Evolutionary conservation across 495 filamentous ascomycete species (phyloP).

Genomic region (Haplographium delicatum): DNA sequence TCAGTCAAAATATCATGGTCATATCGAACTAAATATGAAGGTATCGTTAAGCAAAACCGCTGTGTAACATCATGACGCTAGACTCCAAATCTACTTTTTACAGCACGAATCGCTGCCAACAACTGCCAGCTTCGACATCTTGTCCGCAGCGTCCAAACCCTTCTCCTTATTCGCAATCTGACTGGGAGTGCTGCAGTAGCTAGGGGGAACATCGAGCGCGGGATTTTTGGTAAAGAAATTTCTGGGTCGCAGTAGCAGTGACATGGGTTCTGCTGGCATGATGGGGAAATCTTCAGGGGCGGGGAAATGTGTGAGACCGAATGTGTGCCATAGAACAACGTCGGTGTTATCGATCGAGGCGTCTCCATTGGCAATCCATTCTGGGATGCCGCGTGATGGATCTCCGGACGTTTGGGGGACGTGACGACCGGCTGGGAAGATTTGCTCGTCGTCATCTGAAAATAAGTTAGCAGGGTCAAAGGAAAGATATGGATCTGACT

Average conservation of each 20-base stretch:
- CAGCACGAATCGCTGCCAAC: constrained; percentile 29
- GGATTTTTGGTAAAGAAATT: constrained; percentile 89
- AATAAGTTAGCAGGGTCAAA: constrained; percentile 3
- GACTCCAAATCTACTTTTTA: constrained; percentile 12
- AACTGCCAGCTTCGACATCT: constrained; percentile 42
- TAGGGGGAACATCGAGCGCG: constrained; percentile 81
- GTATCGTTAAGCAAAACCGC: no score
- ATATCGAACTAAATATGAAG: no score
- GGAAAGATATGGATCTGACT: constrained; percentile 25
- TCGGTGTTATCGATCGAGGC: constrained; percentile 77
- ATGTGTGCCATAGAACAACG: constrained; percentile 94
- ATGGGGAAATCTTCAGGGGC: constrained; percentile 90
- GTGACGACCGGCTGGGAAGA: constrained; percentile 89
- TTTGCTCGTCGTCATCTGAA: constrained; percentile 74
- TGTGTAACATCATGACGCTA: no score
- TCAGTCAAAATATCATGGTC: no score
- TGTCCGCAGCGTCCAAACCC: constrained; percentile 42
- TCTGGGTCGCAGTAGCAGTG: constrained; percentile 71
- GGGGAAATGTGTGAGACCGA: constrained; percentile 89
- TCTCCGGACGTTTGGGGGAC: constrained; percentile 90
- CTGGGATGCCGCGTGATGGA: constrained; percentile 69
- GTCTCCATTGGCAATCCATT: constrained; percentile 76
- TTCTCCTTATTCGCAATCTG: constrained; percentile 50
- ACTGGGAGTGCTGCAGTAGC: constrained; percentile 67
- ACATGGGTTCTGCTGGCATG: constrained; percentile 93